phyloP scores from a whole-genome alignment of 176 grass and related monocot genomes.

The Metroxylon sagu region DNA sequence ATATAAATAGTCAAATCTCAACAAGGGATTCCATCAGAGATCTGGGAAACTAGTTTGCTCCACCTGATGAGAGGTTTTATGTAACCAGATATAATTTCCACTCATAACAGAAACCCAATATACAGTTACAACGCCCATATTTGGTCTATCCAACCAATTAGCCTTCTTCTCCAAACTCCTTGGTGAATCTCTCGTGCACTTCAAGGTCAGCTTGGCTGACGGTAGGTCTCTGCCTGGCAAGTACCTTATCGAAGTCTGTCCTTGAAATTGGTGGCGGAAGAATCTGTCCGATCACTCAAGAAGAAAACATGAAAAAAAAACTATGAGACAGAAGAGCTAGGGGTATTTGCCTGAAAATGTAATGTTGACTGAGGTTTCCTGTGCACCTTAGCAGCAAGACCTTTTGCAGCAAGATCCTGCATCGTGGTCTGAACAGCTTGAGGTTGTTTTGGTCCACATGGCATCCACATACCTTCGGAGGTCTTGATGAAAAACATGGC shows the following conservation, averaged over 20 bases:
- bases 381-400: constrained; percentile 69
- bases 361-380: not conserved
- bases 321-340: not conserved
- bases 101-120: constrained; percentile 22
- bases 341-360: not conserved
- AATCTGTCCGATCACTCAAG: constrained; percentile 36
- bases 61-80: constrained; percentile 3
- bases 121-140: constrained; percentile 18
- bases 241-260: constrained; percentile 77
- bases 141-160: constrained; percentile 25
- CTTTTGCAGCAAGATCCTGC: constrained; percentile 73
- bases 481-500: constrained; percentile 84
- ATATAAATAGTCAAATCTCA: too few species aligned
- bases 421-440: constrained; percentile 72
- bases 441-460: constrained; percentile 75
- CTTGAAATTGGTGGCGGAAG: constrained; percentile 73
- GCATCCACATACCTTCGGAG: constrained; percentile 65
- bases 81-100: constrained; percentile 15
- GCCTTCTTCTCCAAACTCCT: constrained; percentile 94
- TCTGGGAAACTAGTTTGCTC: constrained; percentile 10
- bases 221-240: constrained; percentile 68
- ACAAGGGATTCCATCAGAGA: too few species aligned
- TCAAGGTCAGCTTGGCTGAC: constrained; percentile 92
- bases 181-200: constrained; percentile 92
- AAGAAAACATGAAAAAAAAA: not conserved